phyloP scores from a whole-genome alignment of 768 basidiomycete genomes.

The Tulasnella sp. region DNA sequence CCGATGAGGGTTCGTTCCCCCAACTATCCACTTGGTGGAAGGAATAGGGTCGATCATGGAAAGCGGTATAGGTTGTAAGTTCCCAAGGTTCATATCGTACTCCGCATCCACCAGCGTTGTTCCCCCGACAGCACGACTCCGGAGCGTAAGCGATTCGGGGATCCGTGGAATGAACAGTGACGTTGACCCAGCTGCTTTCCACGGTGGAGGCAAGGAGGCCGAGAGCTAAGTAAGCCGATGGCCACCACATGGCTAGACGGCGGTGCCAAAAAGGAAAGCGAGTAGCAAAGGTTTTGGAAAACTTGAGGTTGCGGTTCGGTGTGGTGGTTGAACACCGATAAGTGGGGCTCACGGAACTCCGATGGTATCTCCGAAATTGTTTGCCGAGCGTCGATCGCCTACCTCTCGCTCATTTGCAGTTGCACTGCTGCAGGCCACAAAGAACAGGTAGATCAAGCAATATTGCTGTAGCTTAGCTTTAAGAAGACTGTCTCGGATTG shows the following conservation, averaged over 20 bases:
- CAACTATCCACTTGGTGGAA: slow-evolving; percentile 1
- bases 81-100: slow-evolving; percentile 10
- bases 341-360: not conserved
- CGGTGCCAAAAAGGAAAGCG: not conserved
- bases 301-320: not conserved
- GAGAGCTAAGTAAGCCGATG: not conserved
- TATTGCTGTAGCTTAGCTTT: too few relatives aligned
- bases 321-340: slow-evolving; percentile 2
- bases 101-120: not conserved
- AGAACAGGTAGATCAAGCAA: too few relatives aligned
- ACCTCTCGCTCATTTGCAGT: too few relatives aligned
- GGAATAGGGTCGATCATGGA: not conserved
- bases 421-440: too few relatives aligned
- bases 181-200: not conserved
- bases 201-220: not conserved
- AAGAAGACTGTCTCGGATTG: too few relatives aligned
- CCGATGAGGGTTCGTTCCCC: slow-evolving; percentile 2
- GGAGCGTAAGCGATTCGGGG: not conserved
- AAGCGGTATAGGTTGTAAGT: not conserved
- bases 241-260: not conserved
- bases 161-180: slow-evolving; percentile 4
- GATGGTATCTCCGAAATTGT: not conserved
- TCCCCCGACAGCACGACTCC: not conserved
- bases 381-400: not conserved
- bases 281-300: not conserved